Evolutionary conservation across 352 stramenopile species (phyloP), one percentile per base, ranked within the genome.

Genomic region (Ochromonadaceae sp.): DNA sequence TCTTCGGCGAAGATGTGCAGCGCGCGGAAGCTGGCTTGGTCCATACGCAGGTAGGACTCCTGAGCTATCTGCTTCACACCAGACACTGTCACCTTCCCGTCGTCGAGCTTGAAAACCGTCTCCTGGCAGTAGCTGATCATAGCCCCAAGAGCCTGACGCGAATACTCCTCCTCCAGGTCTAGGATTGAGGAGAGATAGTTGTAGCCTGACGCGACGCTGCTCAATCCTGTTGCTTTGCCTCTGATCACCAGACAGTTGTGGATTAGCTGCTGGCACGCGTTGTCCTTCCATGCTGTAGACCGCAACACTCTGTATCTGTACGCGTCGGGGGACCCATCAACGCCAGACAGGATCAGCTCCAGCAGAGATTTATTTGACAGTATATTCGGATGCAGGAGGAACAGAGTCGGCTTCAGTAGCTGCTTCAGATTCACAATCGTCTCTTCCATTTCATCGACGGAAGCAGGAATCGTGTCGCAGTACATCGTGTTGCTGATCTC

Each of bases 1-100:
- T 67, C 59, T 39, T 65, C 36, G 20, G 5, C n/a, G 20, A 67
- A 65, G 42, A 67, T 63, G n/a, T 65, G 46, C 22, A 67, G 40
- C 40, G 40, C 17, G 15, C 22, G 40, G 22, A 44, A 44, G 17
- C 15, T 22, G 17, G 40, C 40, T 22, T 44, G 40, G 22, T 44
- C 40, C 40, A 44, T 44, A 44, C 40, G 40, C 40, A 44, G 17
- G 22, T 44, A 44, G 40, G n/a, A n/a, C n/a, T n/a, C n/a, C n/a
- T n/a, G n/a, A n/a, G n/a, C n/a, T n/a, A 60, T 10, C 30, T 31
- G 30, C 15, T 60, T 25, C 5, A 60, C 31, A 32, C n/a, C 32
- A 36, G 14, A 49, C 43, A 60, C 31, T n/a, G 31, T 36, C 4
- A 60, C 28, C 20, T 52, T 41, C 20, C 36, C 52, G 20, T 60